Conservation (phyloP, 1,284 basidiomycete species). For the Ceratobasidium sp. region DNA sequence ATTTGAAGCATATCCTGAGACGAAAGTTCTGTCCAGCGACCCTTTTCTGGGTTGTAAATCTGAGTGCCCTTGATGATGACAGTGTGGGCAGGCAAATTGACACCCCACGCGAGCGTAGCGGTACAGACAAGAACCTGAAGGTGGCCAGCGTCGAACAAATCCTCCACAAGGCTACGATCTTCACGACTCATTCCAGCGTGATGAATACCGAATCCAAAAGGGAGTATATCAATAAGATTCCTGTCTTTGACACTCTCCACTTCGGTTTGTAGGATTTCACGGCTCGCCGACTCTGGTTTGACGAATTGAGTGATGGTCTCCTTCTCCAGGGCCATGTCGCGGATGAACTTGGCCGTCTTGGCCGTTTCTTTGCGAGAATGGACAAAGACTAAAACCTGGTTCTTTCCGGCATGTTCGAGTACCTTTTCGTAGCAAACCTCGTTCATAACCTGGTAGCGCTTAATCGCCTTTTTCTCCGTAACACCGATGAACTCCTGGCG, state of each 20-base stretch:
- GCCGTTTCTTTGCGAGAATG: constrained; percentile 98
- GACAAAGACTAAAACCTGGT: constrained; percentile 93
- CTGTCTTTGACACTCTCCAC: constrained; percentile 82
- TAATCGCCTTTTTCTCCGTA: constrained; percentile 99
- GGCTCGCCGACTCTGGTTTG: constrained; percentile 84
- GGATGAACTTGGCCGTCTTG: constrained; percentile 93
- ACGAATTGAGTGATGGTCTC: constrained; percentile 96
- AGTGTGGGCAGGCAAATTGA: constrained; percentile 96
- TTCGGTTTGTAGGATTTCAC: constrained; percentile 87
- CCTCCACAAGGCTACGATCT: constrained; percentile 91
- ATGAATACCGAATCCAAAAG: constrained; percentile 97
- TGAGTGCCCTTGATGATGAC: constrained; percentile 99
- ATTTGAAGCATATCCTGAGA: constrained; percentile 98
- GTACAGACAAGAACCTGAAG: constrained; percentile 97
- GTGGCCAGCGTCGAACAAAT: constrained; percentile 90
- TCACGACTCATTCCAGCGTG: constrained; percentile 99
- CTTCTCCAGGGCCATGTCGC: constrained; percentile 95
- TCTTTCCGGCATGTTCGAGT: constrained; percentile 88
- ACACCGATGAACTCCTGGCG: constrained; percentile 98
- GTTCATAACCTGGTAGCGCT: constrained; percentile 96
- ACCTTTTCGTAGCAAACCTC: constrained; percentile 99
- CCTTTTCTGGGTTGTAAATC: constrained; percentile 99
- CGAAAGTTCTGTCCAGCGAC: constrained; percentile 94
- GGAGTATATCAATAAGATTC: constrained; percentile 86
- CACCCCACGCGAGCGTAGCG: constrained; percentile 98